phyloP scores from a whole-genome alignment of 495 filamentous ascomycete genomes.

The Neurospora discreta region DNA sequence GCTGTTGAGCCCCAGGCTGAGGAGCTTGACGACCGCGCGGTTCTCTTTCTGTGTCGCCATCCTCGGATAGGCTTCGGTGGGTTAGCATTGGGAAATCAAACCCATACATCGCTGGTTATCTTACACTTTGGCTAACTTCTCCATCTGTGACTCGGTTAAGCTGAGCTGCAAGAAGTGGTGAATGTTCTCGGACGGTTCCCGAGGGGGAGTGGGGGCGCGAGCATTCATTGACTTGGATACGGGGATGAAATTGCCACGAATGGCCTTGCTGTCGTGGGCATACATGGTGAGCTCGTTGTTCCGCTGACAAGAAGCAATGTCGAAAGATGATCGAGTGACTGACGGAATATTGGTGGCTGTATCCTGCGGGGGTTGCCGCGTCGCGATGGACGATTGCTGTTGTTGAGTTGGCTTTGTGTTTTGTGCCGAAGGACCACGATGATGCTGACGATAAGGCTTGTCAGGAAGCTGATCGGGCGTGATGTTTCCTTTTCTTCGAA shows the following conservation, averaged over 20 bases:
- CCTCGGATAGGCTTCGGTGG: slow-evolving; percentile 1
- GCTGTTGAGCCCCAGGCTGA: neutral
- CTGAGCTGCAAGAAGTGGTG: slow-evolving; percentile 9
- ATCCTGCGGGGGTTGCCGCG: neutral
- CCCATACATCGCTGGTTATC: neutral
- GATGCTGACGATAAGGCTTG: neutral
- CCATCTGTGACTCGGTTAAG: slow-evolving; percentile 19
- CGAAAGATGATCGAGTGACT: neutral
- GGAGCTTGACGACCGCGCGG: neutral
- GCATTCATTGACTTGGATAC: slow-evolving; percentile 2
- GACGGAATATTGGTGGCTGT: neutral
- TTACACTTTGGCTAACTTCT: slow-evolving; percentile 14
- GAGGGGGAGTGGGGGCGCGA: no score
- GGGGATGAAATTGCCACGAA: slow-evolving; percentile 18
- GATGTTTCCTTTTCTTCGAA: neutral
- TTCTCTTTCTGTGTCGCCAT: neutral
- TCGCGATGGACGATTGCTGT: neutral
- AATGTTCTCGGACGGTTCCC: no score
- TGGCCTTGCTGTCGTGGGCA: slow-evolving; percentile 2
- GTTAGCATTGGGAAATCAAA: neutral
- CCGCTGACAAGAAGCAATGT: neutral
- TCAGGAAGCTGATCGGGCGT: neutral
- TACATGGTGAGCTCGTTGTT: neutral
- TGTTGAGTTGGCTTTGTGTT: neutral
- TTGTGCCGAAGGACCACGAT: neutral